These are phyloP conservation scores for Fraxinus albicans DNA, from an alignment of 305 asterid species.

Conservation along the genomic window DNA sequence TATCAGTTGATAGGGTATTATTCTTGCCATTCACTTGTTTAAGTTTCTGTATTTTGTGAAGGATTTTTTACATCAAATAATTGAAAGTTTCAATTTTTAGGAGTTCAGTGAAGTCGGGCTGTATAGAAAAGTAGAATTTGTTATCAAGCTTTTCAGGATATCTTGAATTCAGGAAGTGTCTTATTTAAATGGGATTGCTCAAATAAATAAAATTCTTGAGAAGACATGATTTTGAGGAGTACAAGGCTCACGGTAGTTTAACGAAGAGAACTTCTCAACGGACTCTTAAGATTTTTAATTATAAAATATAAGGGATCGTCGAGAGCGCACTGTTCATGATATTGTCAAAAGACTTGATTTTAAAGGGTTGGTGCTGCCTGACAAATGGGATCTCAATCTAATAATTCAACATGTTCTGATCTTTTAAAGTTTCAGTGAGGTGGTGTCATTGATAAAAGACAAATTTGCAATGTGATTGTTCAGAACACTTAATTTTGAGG, in stretches of 20 bases:
- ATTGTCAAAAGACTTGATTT: not conserved
- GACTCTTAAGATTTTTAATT: not conserved
- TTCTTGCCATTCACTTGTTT: not conserved
- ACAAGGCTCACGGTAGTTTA: not conserved
- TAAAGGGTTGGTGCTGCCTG: not conserved
- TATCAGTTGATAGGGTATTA: not conserved
- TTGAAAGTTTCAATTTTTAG: not conserved
- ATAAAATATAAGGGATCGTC: not conserved
- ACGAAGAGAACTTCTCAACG: not conserved
- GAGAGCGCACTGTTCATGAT: not conserved
- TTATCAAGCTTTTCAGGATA: not conserved
- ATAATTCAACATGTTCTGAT: not conserved
- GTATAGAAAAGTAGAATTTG: not conserved
- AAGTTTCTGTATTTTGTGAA: not conserved
- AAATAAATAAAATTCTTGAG: not conserved
- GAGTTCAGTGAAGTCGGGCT: not conserved
- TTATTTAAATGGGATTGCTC: not conserved
- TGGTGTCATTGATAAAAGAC: not conserved
- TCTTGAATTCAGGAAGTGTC: not conserved
- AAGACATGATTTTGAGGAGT: not conserved
- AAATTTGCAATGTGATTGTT: not conserved
- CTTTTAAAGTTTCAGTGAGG: not conserved
- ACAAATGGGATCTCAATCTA: not conserved
- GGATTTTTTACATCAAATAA: not conserved
- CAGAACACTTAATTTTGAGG: not conserved